These are phyloP conservation scores for Astrothelium subdiscretum DNA, from an alignment of 495 filamentous ascomycete genomes.

Conservation along the genomic window DNA sequence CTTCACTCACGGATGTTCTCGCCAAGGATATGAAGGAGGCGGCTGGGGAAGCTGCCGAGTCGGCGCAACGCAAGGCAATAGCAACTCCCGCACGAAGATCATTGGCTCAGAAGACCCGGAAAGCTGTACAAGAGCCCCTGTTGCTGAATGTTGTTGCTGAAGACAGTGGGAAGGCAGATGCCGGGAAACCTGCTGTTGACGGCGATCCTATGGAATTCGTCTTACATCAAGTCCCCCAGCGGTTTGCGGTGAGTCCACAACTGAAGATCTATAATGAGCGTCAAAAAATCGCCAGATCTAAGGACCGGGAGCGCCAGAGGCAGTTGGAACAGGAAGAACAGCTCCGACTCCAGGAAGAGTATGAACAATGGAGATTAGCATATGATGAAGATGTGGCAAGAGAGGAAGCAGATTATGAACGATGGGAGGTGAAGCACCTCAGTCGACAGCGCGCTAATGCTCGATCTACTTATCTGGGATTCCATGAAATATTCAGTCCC, in stretches of 20 bases:
- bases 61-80: no score
- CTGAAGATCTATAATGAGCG: not conserved
- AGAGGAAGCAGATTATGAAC: not conserved
- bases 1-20: no score
- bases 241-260: not conserved
- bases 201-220: no score
- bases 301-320: not conserved
- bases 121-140: no score
- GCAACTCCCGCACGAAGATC: no score
- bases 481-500: not conserved
- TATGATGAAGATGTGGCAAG: not conserved
- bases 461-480: not conserved
- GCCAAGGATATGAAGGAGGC: no score
- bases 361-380: not conserved
- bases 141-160: no score
- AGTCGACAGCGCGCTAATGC: not conserved
- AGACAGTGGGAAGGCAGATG: no score
- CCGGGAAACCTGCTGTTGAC: no score
- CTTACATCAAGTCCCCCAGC: not conserved
- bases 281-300: not conserved
- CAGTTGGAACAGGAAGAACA: not conserved
- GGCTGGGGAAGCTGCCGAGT: no score
- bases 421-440: not conserved
- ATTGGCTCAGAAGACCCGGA: no score
- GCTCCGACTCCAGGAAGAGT: not conserved